These are phyloP conservation scores for Chlorella sp. DNA, from an alignment of 139 green algal genomes.

Conservation along the genomic window DNA sequence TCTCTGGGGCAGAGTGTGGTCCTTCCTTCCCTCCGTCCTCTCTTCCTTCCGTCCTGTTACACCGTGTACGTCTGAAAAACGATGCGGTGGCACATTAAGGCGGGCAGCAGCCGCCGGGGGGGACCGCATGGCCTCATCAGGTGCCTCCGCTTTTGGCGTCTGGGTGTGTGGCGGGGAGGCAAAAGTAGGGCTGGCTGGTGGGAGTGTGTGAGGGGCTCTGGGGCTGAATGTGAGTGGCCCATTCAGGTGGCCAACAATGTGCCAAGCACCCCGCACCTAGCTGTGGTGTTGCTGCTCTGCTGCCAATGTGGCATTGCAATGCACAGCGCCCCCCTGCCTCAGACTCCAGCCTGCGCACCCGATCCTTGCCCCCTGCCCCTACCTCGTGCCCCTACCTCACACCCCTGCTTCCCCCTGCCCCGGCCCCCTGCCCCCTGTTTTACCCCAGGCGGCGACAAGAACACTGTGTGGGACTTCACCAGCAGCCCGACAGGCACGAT, in stretches of 20 bases:
- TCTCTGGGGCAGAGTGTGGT: too few species aligned
- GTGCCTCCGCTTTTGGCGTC: not conserved
- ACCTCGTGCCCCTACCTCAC: not conserved
- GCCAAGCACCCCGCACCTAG: too few species aligned
- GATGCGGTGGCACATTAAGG: too few species aligned
- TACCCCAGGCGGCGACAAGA: slow-evolving; percentile 29
- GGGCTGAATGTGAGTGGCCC: too few species aligned
- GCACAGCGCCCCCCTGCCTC: not conserved
- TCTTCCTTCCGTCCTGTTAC: too few species aligned
- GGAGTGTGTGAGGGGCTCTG: too few species aligned
- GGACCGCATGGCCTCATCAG: too few species aligned
- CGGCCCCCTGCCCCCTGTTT: not conserved
- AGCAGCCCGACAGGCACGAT: slow-evolving; percentile 18
- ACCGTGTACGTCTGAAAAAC: too few species aligned
- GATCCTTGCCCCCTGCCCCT: not conserved
- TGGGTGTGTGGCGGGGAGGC: not conserved
- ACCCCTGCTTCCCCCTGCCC: not conserved
- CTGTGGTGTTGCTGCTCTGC: not conserved
- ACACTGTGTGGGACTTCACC: slow-evolving; percentile 45
- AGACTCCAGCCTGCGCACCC: too few species aligned
- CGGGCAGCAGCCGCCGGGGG: not conserved
- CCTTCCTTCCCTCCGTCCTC: too few species aligned
- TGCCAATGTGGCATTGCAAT: not conserved
- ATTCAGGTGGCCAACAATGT: too few species aligned
- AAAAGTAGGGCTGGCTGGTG: too few species aligned